Evolutionary conservation across 2,329 filamentous ascomycete genomes (phyloP).

Genomic region (Colletotrichum eleusines): DNA sequence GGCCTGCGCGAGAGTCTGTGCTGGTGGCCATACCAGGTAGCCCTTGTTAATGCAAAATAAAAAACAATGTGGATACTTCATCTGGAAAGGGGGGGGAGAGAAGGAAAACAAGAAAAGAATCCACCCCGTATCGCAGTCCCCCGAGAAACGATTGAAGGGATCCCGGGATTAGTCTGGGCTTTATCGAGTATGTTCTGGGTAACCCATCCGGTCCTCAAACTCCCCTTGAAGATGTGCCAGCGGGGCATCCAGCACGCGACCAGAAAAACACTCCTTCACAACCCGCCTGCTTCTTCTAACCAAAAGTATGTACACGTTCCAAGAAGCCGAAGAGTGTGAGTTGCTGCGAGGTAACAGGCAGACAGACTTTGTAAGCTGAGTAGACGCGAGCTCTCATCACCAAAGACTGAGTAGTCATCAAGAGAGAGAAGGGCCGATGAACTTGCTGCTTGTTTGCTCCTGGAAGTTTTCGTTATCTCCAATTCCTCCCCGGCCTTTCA

Average conservation of each 20-base stretch:
- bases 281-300: not conserved
- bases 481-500: not conserved
- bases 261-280: not conserved
- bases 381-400: not conserved
- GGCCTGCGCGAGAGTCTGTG: conserved; percentile 21
- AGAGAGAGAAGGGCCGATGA: not conserved
- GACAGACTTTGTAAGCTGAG: no score
- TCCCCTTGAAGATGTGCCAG: not conserved
- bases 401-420: not conserved
- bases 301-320: not conserved
- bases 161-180: not conserved
- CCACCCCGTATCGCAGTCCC: conserved; percentile 30
- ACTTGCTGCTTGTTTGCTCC: conserved; percentile 10
- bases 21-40: conserved; percentile 20
- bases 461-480: conserved; percentile 25
- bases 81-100: not conserved
- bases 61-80: not conserved
- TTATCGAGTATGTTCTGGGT: not conserved
- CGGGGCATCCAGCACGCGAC: not conserved
- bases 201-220: conserved; percentile 1
- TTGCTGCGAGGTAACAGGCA: not conserved
- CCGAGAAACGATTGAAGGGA: conserved; percentile 4
- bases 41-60: conserved; percentile 20
- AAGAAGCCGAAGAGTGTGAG: not conserved
- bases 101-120: conserved; percentile 9